Conservation (phyloP, 139 green algal species). For the Haematococcus lacustris region DNA sequence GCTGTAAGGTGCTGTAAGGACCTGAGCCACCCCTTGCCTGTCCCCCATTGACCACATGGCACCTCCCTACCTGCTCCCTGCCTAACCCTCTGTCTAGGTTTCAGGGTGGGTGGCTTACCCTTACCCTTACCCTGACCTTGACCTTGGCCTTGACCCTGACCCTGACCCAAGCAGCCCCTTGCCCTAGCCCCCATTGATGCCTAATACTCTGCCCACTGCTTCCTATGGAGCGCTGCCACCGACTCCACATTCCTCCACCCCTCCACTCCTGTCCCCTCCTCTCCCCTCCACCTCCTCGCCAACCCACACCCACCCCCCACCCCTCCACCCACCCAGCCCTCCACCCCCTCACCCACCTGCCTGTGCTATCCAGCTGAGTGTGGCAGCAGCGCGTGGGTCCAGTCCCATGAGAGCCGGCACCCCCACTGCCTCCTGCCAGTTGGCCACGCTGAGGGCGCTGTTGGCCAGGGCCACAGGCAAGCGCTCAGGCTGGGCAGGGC, state of each 20-base stretch:
- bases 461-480: slow-evolving; percentile 69
- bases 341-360: slow-evolving; percentile 8
- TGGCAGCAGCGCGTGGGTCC: slow-evolving; percentile 42
- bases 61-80: no score
- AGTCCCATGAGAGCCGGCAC: slow-evolving; percentile 78
- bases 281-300: background rate
- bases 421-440: slow-evolving; percentile 78
- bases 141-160: no score
- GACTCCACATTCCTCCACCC: background rate
- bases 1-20: no score
- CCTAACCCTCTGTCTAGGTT: no score
- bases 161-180: background rate
- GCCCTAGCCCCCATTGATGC: no score
- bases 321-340: background rate
- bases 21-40: no score
- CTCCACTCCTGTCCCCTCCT: background rate
- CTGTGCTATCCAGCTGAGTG: slow-evolving; percentile 10
- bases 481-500: slow-evolving; percentile 45
- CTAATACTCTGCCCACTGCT: background rate
- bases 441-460: slow-evolving; percentile 74
- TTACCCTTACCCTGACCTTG: no score
- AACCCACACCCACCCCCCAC: slow-evolving; percentile 2
- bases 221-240: background rate
- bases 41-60: no score
- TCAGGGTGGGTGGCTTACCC: no score